Evolutionary conservation across 495 filamentous ascomycete genomes (phyloP).

Genomic region (Diplogelasinospora grovesii): DNA sequence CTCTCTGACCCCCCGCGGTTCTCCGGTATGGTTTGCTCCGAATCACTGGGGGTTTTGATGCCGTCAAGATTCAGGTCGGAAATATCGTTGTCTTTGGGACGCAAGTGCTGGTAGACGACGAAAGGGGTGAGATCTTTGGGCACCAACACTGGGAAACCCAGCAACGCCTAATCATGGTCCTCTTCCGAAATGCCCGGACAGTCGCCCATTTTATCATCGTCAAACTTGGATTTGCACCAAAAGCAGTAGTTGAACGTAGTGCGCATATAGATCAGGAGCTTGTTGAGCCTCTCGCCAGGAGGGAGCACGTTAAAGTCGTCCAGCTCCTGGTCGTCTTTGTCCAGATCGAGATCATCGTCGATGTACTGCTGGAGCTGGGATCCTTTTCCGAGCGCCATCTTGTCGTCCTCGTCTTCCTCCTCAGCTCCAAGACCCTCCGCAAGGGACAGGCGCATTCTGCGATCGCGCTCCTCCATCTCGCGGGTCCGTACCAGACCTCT

Average conservation of each 20-base stretch:
- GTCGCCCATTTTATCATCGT: conserved; percentile 65
- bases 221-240: conserved; percentile 87
- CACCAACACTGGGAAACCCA: too few species aligned
- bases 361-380: conserved; percentile 27
- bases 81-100: too few species aligned
- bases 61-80: too few species aligned
- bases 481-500: conserved; percentile 64
- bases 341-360: conserved; percentile 59
- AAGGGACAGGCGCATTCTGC: conserved; percentile 61
- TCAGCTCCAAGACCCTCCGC: conserved; percentile 36
- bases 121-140: too few species aligned
- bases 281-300: conserved; percentile 54
- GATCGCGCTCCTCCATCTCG: conserved; percentile 62
- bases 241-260: conserved; percentile 79
- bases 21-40: too few species aligned
- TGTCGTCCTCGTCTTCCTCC: conserved; percentile 47
- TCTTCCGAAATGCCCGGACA: conserved; percentile 90
- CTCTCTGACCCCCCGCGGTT: too few species aligned
- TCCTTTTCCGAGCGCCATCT: conserved; percentile 36
- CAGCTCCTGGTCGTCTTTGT: conserved; percentile 78
- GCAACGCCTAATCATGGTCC: conserved; percentile 76
- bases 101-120: too few species aligned
- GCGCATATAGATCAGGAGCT: conserved; percentile 61
- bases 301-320: conserved; percentile 73
- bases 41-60: too few species aligned